These are phyloP conservation scores for button mushroom (Agaricus bisporus) DNA, from an alignment of 768 basidiomycete species.

Conservation along the genomic window DNA sequence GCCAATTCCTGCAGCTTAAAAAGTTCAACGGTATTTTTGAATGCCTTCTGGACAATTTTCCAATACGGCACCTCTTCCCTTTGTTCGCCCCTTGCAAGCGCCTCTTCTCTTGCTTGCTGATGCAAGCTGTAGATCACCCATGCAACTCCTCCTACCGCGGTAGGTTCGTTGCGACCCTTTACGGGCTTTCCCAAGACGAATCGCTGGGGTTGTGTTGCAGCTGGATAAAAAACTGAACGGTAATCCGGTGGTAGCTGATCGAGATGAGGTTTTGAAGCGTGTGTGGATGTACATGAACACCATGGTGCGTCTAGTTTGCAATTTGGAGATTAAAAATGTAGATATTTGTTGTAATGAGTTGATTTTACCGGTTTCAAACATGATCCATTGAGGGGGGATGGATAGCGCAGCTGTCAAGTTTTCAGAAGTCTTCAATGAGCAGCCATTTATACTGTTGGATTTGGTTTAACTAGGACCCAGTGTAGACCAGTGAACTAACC, in stretches of 20 bases:
- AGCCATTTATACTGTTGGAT: constrained; percentile 57
- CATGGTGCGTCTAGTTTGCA: constrained; percentile 54
- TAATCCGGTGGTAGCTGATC: constrained; percentile 40
- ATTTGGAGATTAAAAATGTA: neutral
- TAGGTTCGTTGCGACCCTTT: constrained; percentile 77
- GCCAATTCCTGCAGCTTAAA: constrained; percentile 3
- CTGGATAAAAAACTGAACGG: constrained; percentile 44
- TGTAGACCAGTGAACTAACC: constrained; percentile 23
- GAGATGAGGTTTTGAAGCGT: constrained; percentile 51
- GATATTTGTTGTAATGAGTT: neutral
- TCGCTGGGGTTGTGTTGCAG: constrained; percentile 46
- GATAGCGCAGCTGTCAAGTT: constrained; percentile 49
- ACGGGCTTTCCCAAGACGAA: constrained; percentile 56
- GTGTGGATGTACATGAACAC: constrained; percentile 64
- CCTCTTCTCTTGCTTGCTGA: constrained; percentile 22
- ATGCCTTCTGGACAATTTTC: constrained; percentile 6
- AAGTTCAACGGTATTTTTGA: constrained; percentile 3
- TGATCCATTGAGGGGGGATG: constrained; percentile 52
- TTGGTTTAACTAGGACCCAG: neutral
- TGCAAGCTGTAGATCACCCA: constrained; percentile 55
- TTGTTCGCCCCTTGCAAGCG: neutral
- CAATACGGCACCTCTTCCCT: constrained; percentile 1
- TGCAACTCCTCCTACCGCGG: constrained; percentile 59
- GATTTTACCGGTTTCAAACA: constrained; percentile 68
- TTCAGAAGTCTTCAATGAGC: constrained; percentile 66